Base-by-base conservation (phyloP, 805 yeast species). In the Wickerhamomyces kurtzmanii region DNA sequence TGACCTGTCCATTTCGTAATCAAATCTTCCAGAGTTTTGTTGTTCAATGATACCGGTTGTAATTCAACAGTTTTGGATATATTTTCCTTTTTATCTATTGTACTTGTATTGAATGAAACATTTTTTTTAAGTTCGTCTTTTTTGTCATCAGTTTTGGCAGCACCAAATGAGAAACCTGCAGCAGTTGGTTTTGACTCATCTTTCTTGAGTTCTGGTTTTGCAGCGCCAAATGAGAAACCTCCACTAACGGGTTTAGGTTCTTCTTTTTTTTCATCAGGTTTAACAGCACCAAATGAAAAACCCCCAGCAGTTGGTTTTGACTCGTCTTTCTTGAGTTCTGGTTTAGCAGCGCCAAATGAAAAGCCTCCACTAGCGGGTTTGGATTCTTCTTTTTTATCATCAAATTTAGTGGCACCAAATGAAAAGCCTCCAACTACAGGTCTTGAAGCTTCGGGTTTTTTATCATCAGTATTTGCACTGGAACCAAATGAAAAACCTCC, bases 1-100 rank as follows among this genome's bases (percentile, higher is more conserved):
- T 91, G 94, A 31, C 75, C 73, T 1, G 96, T 81, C 98, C 98
- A 91, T 53, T 81, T 86, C 10, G 86, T 71, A 23, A 91, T 81
- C 39, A 91, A 66, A 49, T 91, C 97, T 45, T 91, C 97, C 46
- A 91, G 61, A 2, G 96, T 85, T 51, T 85, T 85, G 55, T 91
- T 91, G 43, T 83, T 86, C 20, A 91, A 67, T 5, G 94, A 73
- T 4, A 85, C 68, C 18, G 81, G 80, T 32, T 75, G 66, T 5
- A 85, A 77, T 34, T 71, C 72, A 17, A 75, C 66, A 21, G 68
- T 62, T 30, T 78, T 74, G 3, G 75, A 56, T 30, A 65, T 62
- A 14, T 63, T 52, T 28, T 49, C 56, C 15, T 54, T 53, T 21
- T 45, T 40, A 20, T 35, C 39, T 20, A 41, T 32, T 3, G 43